These are phyloP conservation scores for Canavalia gladiata DNA, from an alignment of 306 rosid genomes.

Conservation along the genomic window DNA sequence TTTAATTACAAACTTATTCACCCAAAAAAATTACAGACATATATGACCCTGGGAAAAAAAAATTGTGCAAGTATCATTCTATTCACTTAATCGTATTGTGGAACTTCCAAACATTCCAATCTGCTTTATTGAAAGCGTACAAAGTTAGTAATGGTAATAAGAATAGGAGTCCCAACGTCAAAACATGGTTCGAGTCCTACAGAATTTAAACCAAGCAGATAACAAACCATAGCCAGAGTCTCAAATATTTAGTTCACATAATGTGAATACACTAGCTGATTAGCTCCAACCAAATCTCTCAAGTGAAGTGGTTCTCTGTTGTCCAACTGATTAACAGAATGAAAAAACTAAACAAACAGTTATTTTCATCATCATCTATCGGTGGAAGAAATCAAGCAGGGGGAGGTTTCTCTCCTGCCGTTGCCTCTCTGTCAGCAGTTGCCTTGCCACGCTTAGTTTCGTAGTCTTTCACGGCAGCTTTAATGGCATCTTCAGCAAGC, in stretches of 20 bases:
- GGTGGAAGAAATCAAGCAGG: constrained; percentile 49
- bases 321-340: neutral
- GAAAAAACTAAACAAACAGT: neutral
- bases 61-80: neutral
- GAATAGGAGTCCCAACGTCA: neutral
- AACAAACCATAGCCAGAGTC: constrained; percentile 32
- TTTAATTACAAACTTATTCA: neutral
- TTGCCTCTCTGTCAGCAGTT: constrained; percentile 42
- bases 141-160: neutral
- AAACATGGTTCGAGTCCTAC: neutral
- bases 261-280: constrained; percentile 20
- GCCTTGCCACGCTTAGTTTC: constrained; percentile 63
- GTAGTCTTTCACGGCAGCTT: constrained; percentile 94
- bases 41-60: neutral
- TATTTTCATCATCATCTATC: constrained; percentile 39
- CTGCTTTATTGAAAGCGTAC: constrained; percentile 5
- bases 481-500: constrained; percentile 98
- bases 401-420: constrained; percentile 52
- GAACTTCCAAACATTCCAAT: neutral
- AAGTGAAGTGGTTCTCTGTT: constrained; percentile 7
- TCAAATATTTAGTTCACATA: constrained; percentile 24
- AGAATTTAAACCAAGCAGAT: constrained; percentile 8
- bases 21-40: neutral
- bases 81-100: neutral
- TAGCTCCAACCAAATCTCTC: constrained; percentile 13